Conservation (phyloP, 2,329 filamentous ascomycete species). For the Immersiporthe knoxdaviesiana region DNA sequence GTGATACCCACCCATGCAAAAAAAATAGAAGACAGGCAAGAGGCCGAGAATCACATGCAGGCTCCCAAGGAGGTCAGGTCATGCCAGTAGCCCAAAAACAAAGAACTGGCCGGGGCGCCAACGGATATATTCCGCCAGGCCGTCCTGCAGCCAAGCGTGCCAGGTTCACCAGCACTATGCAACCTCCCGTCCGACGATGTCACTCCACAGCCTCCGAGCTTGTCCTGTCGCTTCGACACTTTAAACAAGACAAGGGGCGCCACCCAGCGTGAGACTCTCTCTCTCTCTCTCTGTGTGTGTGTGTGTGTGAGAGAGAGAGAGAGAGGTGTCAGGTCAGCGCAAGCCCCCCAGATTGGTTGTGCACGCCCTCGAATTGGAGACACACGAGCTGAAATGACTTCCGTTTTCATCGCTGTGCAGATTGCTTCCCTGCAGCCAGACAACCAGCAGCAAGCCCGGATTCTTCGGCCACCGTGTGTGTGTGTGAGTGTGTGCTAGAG, state of each 20-base stretch:
- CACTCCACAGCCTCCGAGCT: background rate
- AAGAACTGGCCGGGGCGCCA: background rate
- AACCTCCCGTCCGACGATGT: conserved; percentile 6
- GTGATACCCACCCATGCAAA: background rate
- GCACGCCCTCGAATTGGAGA: background rate
- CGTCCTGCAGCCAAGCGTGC: conserved; percentile 8
- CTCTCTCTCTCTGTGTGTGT: too few species aligned
- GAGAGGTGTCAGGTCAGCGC: background rate
- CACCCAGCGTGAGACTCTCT: too few species aligned
- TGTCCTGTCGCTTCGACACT: background rate
- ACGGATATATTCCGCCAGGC: conserved; percentile 6
- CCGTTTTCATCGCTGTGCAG: conserved; percentile 7
- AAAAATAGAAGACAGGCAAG: background rate
- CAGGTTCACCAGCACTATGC: conserved; percentile 3
- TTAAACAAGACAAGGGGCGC: background rate
- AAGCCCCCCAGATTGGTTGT: too few species aligned
- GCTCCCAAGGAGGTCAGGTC: background rate
- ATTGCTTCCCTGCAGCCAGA: conserved; percentile 1
- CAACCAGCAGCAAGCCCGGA: background rate
- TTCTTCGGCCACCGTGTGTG: conserved; percentile 2
- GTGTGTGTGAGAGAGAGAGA: too few species aligned
- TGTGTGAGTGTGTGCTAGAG: background rate
- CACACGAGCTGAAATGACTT: background rate
- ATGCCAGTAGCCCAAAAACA: background rate
- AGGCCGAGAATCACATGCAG: conserved; percentile 1